A percentile compares a stretch with the other conserved stretches of the same genome.
Evolutionary conservation across 441 rosid species (phyloP).

Genomic region (Viola pubescens): DNA sequence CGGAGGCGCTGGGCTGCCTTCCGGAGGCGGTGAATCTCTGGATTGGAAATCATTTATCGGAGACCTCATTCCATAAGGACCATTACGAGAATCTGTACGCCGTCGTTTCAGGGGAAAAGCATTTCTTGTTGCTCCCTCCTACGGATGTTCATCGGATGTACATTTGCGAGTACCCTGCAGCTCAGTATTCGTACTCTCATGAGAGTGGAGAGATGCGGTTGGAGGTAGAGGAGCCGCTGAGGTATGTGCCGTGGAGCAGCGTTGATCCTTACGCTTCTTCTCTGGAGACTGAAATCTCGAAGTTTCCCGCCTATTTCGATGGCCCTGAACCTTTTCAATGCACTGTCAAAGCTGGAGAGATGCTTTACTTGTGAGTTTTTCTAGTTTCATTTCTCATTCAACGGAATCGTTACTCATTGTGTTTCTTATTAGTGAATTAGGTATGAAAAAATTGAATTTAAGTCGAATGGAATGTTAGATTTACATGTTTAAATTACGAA

Average conservation of each 20-base stretch:
- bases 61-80: slow-evolving; percentile 80
- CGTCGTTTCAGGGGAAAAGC: slow-evolving; percentile 77
- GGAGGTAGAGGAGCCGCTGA: slow-evolving; percentile 55
- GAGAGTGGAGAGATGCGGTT: slow-evolving; percentile 41
- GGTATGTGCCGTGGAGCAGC: slow-evolving; percentile 72
- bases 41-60: slow-evolving; percentile 63
- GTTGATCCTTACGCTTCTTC: slow-evolving; percentile 62
- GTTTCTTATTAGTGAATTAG: too few species aligned
- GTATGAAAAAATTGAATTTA: too few species aligned
- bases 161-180: slow-evolving; percentile 50
- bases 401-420: too few species aligned
- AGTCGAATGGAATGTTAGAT: too few species aligned
- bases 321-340: slow-evolving; percentile 70
- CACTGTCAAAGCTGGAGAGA: slow-evolving; percentile 70
- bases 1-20: slow-evolving; percentile 59
- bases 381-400: background rate
- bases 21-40: slow-evolving; percentile 94
- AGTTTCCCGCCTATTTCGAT: slow-evolving; percentile 59
- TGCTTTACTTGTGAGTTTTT: slow-evolving; percentile 66
- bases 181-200: slow-evolving; percentile 47
- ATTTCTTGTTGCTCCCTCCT: slow-evolving; percentile 72
- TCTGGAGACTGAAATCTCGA: slow-evolving; percentile 39
- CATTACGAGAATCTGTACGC: slow-evolving; percentile 88
- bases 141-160: slow-evolving; percentile 85
- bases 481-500: too few species aligned